Conservation (phyloP, 768 basidiomycete genomes). For the Macrolepiota albuminosa region DNA sequence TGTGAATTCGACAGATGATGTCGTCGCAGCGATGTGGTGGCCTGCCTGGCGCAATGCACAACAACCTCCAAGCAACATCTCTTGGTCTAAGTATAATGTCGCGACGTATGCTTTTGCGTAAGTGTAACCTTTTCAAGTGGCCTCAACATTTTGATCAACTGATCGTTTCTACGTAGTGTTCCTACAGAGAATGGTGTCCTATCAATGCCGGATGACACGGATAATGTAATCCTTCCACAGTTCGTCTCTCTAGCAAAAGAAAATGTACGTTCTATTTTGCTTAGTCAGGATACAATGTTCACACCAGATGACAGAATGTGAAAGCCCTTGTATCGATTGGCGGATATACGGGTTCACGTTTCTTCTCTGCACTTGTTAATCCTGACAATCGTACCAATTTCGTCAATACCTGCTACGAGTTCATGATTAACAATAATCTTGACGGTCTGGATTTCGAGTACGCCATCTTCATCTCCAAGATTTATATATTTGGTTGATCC, state of each 20-base stretch:
- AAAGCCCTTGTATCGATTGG: constrained; percentile 58
- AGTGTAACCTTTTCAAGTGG: constrained; percentile 11
- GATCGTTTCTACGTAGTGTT: constrained; percentile 20
- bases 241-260: constrained; percentile 49
- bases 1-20: constrained; percentile 18
- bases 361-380: constrained; percentile 59
- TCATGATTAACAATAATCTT: constrained; percentile 46
- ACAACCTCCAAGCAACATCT: constrained; percentile 38
- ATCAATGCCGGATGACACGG: constrained; percentile 27
- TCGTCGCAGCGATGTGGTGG: constrained; percentile 52
- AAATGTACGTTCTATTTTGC: constrained; percentile 27
- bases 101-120: constrained; percentile 48
- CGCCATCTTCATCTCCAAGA: constrained; percentile 8
- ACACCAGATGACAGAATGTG: constrained; percentile 36
- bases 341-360: constrained; percentile 64
- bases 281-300: not conserved
- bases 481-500: not conserved
- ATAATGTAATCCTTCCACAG: constrained; percentile 35
- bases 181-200: constrained; percentile 29
- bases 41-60: constrained; percentile 43
- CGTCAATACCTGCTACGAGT: constrained; percentile 47
- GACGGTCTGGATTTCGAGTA: constrained; percentile 58
- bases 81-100: constrained; percentile 51
- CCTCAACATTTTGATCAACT: not conserved
- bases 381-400: constrained; percentile 57